Conservation (phyloP, 345 rosid species). For the Brassica napus region DNA sequence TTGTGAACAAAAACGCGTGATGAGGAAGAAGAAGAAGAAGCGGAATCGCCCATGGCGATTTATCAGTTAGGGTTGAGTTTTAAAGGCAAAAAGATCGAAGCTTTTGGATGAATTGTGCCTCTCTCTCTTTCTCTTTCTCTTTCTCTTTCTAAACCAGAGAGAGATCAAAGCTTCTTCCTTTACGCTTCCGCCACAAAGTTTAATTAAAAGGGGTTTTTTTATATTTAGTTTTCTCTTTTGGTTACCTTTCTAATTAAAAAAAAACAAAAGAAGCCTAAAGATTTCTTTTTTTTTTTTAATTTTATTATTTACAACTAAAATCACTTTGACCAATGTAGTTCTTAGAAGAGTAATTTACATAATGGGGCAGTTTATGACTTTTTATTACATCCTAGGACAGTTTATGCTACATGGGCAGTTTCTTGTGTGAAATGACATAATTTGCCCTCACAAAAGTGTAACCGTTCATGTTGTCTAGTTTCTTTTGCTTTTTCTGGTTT, state of each 20-base stretch:
- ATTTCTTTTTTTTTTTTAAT: neutral
- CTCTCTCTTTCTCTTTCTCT: conserved; percentile 4
- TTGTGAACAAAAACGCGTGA: conserved; percentile 61
- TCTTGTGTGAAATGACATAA: too few relatives aligned
- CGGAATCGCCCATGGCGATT: conserved; percentile 55
- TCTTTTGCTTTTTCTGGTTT: too few relatives aligned
- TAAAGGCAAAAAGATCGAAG: neutral
- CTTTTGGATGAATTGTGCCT: conserved; percentile 22
- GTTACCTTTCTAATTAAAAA: neutral
- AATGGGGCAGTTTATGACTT: too few relatives aligned
- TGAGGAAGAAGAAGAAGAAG: conserved; percentile 13
- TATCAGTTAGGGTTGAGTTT: conserved; percentile 30
- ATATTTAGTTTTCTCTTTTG: neutral
- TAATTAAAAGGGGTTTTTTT: neutral
- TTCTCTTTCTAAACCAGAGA: neutral
- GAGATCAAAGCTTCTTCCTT: conserved; percentile 12
- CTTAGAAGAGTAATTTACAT: too few relatives aligned
- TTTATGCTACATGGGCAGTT: too few relatives aligned
- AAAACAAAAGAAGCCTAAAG: conserved; percentile 17
- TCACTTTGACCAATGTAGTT: too few relatives aligned
- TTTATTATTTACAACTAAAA: too few relatives aligned
- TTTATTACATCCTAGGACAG: too few relatives aligned
- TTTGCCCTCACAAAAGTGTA: too few relatives aligned
- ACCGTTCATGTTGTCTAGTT: too few relatives aligned
- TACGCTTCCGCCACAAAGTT: conserved; percentile 30